Conservation (phyloP, 192 early-diverging fungal genomes). For the Phycomyces blakesleeanus region DNA sequence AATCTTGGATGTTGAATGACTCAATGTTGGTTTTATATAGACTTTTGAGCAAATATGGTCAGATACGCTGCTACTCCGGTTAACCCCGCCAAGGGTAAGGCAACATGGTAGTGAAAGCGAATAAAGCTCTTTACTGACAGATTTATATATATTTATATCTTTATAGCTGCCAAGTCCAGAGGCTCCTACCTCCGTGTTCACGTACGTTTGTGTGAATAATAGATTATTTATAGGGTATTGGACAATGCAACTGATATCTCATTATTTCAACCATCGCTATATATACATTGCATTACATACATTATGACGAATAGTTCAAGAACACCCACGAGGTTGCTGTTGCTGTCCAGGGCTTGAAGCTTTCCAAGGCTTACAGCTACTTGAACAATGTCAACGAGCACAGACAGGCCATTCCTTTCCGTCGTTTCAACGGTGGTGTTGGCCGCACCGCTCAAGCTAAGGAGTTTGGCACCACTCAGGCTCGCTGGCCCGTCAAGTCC, state of each 20-base stretch:
- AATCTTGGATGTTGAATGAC: background rate
- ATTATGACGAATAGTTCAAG: conserved; percentile 76
- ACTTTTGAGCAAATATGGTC: conserved; percentile 54
- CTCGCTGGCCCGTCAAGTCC: conserved; percentile 96
- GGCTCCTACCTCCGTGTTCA: conserved; percentile 91
- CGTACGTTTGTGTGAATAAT: conserved; percentile 18
- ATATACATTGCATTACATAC: too few relatives aligned
- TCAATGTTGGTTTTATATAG: conserved; percentile 9
- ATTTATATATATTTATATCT: background rate
- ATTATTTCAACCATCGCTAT: too few relatives aligned
- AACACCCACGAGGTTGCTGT: conserved; percentile 95
- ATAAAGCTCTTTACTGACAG: background rate
- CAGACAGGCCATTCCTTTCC: conserved; percentile 96
- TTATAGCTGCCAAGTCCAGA: conserved; percentile 77
- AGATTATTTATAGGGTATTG: background rate
- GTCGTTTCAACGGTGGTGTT: conserved; percentile 92
- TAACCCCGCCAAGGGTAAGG: conserved; percentile 69
- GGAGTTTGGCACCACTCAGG: conserved; percentile 79
- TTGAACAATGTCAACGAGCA: conserved; percentile 91
- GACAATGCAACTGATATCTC: too few relatives aligned
- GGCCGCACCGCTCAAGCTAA: conserved; percentile 96
- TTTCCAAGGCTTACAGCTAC: conserved; percentile 85
- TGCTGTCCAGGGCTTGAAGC: conserved; percentile 88
- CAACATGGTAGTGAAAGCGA: conserved; percentile 1
- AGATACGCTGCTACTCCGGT: conserved; percentile 80